These are phyloP conservation scores for Bifiguratus adelaidae DNA, from an alignment of 192 early-diverging fungal genomes.

Conservation along the genomic window DNA sequence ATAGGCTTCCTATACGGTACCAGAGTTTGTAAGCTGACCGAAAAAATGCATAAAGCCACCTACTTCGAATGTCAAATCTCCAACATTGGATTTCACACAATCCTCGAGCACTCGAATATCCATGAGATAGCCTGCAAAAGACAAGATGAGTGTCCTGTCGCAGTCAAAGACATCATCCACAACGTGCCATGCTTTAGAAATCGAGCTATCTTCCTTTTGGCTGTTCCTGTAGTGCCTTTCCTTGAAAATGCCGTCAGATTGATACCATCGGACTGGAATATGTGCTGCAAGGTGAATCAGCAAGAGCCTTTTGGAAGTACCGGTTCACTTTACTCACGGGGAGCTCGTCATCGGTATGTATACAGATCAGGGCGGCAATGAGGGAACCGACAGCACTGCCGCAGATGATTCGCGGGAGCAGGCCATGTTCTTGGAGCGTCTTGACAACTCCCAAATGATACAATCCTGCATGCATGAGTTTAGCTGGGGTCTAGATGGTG, in stretches of 20 bases:
- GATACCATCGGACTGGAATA: slow-evolving; percentile 48
- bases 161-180: background rate
- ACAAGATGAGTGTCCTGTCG: background rate
- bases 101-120: slow-evolving; percentile 69
- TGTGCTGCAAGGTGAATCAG: slow-evolving; percentile 8
- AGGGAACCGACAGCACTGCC: slow-evolving; percentile 67
- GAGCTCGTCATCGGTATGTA: slow-evolving; percentile 65
- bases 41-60: background rate
- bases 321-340: slow-evolving; percentile 24
- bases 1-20: slow-evolving; percentile 50
- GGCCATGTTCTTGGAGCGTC: slow-evolving; percentile 47
- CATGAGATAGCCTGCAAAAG: slow-evolving; percentile 46
- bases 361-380: slow-evolving; percentile 65
- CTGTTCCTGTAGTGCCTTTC: slow-evolving; percentile 41
- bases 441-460: slow-evolving; percentile 75
- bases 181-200: slow-evolving; percentile 51
- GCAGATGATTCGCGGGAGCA: slow-evolving; percentile 65
- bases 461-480: slow-evolving; percentile 30
- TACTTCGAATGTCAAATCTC: slow-evolving; percentile 56
- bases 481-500: background rate
- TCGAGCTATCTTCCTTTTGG: slow-evolving; percentile 50
- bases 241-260: slow-evolving; percentile 55
- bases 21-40: background rate
- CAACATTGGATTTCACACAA: slow-evolving; percentile 61
- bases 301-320: background rate